Evolutionary conservation across 345 rosid genomes (phyloP).

Genomic region (Syzygium oleosum): DNA sequence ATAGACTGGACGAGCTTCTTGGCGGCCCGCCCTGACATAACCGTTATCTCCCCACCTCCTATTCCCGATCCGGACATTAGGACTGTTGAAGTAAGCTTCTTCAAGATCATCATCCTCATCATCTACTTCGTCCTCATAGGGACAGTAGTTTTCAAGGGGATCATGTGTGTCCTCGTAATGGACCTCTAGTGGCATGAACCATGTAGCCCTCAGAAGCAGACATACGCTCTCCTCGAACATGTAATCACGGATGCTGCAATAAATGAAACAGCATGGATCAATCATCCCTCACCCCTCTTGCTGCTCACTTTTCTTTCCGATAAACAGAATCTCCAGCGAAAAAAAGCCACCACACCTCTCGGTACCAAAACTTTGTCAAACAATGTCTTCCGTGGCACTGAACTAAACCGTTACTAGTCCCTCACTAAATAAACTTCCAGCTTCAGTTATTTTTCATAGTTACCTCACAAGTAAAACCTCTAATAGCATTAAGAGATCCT

Average conservation of each 20-base stretch:
- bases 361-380: background rate
- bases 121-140: constrained; percentile 36
- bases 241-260: constrained; percentile 63
- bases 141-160: constrained; percentile 39
- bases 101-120: constrained; percentile 40
- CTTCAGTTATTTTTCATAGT: background rate
- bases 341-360: background rate
- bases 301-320: background rate
- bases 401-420: background rate
- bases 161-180: constrained; percentile 32
- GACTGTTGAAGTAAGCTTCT: constrained; percentile 44
- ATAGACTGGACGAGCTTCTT: constrained; percentile 68
- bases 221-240: constrained; percentile 95
- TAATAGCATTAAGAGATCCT: background rate
- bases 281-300: background rate
- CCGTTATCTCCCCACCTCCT: constrained; percentile 97
- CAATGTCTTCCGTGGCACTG: background rate
- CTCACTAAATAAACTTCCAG: background rate
- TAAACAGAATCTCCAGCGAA: background rate
- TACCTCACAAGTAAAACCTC: background rate
- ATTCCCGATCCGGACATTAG: constrained; percentile 65
- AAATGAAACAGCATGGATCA: background rate
- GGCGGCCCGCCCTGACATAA: constrained; percentile 75
- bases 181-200: constrained; percentile 63
- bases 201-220: constrained; percentile 78